These are phyloP conservation scores for Hypoxylon sp. DNA, from an alignment of 2,329 filamentous ascomycete genomes.

Conservation along the genomic window DNA sequence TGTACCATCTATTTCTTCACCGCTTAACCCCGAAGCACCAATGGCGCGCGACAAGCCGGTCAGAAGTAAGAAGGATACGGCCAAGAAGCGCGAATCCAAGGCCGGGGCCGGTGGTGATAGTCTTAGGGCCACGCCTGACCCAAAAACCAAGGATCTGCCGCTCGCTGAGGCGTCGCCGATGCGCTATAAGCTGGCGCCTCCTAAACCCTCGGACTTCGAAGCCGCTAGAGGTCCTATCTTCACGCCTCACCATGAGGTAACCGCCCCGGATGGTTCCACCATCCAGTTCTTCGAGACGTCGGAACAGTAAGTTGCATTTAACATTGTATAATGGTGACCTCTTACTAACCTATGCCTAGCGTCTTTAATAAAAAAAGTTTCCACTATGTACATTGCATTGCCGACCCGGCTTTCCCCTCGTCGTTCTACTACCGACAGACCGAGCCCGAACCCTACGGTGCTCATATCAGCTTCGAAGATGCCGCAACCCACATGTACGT, in stretches of 20 bases:
- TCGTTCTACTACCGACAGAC: conserved; percentile 91
- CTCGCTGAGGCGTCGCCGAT: conserved; percentile 66
- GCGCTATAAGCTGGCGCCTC: conserved; percentile 75
- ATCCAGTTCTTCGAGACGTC: conserved; percentile 74
- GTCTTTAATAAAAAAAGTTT: conserved; percentile 80
- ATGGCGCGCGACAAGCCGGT: conserved; percentile 65
- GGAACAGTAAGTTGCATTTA: conserved; percentile 68
- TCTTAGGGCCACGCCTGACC: conserved; percentile 70
- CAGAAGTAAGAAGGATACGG: conserved; percentile 74
- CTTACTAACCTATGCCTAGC: conserved; percentile 53
- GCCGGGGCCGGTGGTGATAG: conserved; percentile 63
- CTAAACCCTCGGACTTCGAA: conserved; percentile 74
- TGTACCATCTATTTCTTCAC: conserved; percentile 78
- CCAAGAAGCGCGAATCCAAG: conserved; percentile 78
- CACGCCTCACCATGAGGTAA: conserved; percentile 68
- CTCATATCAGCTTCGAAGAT: conserved; percentile 94
- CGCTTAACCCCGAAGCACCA: conserved; percentile 75
- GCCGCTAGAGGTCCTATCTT: conserved; percentile 70
- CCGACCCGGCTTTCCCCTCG: conserved; percentile 87
- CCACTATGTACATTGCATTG: conserved; percentile 91
- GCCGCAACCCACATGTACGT: conserved; percentile 88
- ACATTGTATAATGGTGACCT: conserved; percentile 2
- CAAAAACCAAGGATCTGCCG: conserved; percentile 61
- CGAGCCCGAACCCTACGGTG: conserved; percentile 84
- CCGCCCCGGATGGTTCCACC: conserved; percentile 63